Evolutionary conservation across 106 monocot species (phyloP).

Genomic region (Platanthera zijinensis): DNA sequence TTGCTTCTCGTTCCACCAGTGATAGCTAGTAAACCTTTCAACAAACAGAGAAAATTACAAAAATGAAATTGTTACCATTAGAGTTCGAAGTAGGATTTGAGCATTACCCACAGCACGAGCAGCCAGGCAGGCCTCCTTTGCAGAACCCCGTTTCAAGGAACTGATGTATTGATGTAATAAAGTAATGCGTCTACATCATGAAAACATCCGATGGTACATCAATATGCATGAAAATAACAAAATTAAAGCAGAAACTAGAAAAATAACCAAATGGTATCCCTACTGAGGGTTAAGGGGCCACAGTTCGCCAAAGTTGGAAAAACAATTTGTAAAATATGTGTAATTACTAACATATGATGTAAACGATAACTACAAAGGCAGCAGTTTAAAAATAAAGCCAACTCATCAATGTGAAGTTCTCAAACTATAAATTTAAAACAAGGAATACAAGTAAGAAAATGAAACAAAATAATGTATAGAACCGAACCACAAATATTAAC

Average conservation of each 20-base stretch:
- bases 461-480: too few species aligned
- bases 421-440: background rate
- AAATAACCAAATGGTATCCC: too few species aligned
- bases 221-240: too few species aligned
- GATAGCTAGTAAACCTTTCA: slow-evolving; percentile 65
- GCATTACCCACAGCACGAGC: slow-evolving; percentile 70
- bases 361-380: background rate
- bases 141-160: slow-evolving; percentile 75
- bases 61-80: background rate
- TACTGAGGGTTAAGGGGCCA: too few species aligned
- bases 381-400: background rate
- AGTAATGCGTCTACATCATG: slow-evolving; percentile 51
- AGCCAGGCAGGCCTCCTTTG: slow-evolving; percentile 71
- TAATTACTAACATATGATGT: background rate
- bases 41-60: slow-evolving; percentile 11
- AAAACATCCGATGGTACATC: background rate
- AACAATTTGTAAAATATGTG: background rate
- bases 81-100: background rate
- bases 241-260: too few species aligned
- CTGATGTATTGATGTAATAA: slow-evolving; percentile 58
- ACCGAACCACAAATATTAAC: background rate
- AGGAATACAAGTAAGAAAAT: background rate
- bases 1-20: slow-evolving; percentile 59
- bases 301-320: background rate
- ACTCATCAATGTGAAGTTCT: background rate